phyloP scores from a whole-genome alignment of 352 stramenopile species.

The Phytophthora cryptogea region DNA sequence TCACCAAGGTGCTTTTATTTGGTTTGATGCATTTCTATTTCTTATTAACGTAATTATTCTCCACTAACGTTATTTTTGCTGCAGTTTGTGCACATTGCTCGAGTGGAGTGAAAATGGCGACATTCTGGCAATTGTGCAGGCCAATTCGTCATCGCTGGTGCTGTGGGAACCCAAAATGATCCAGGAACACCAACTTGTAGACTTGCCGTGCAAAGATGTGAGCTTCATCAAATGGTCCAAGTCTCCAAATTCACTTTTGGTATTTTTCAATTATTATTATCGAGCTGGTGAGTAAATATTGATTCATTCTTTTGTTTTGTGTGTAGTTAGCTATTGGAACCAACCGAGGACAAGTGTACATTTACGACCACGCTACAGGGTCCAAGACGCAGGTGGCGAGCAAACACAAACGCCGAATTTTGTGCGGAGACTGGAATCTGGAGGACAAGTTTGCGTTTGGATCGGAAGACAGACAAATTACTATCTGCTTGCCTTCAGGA shows the following conservation, averaged over 20 bases:
- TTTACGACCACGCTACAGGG: constrained; percentile 70
- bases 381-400: constrained; percentile 58
- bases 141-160: constrained; percentile 71
- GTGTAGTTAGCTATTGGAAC: constrained; percentile 68
- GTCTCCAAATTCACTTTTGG: constrained; percentile 56
- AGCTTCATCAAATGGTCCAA: constrained; percentile 86
- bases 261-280: constrained; percentile 18
- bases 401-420: constrained; percentile 82
- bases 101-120: constrained; percentile 76
- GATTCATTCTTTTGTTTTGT: constrained; percentile 2
- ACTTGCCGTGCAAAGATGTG: constrained; percentile 73
- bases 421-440: constrained; percentile 81
- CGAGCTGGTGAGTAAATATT: background rate
- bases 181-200: constrained; percentile 66
- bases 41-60: background rate
- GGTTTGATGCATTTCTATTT: constrained; percentile 4
- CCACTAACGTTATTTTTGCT: constrained; percentile 11
- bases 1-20: constrained; percentile 58
- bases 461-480: constrained; percentile 80
- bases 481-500: constrained; percentile 67
- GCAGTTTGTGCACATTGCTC: constrained; percentile 68
- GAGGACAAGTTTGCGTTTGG: constrained; percentile 85
- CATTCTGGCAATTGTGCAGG: constrained; percentile 76
- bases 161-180: constrained; percentile 72
- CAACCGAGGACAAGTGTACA: constrained; percentile 75